Base-by-base conservation (phyloP, 441 rosid species). In the Erodium trifolium region DNA sequence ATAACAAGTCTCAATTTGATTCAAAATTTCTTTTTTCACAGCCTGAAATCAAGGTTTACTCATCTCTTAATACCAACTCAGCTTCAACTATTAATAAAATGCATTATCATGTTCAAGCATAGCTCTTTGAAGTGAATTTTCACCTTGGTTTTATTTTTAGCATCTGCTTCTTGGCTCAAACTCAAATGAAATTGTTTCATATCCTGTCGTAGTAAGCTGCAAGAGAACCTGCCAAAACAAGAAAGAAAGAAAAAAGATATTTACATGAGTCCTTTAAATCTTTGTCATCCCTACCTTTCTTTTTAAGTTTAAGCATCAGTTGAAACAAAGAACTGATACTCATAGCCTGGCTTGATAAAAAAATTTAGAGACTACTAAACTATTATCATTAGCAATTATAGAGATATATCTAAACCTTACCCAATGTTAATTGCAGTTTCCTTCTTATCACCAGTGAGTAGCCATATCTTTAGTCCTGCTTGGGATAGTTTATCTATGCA, bases 391-490 rank as follows among this genome's bases (percentile, higher is more conserved):
- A 59, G 63, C 63, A 17, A 18, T 18, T 59, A 59, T 23, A 8
- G 12, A 59, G 12, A 59, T 17, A 60, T 17, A 23, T 4, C 8
- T 9, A 12, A 60, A 68, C 67, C 68, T 29, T 82, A 92, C 99
- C 99, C 99, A 65, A 94, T 92, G 76, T 94, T 94, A 72, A 94
- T 92, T 37, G 99, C 99, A 5, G 99, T 94, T 84, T 94, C 99
- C 98, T 90, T 92, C 82, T 94, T 94, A 77, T 94, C 99, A 66
- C 99, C 99, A 17, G 98, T 94, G 79, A 94, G 81, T 74, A 94
- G 92, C 99, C 99, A 94, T 68, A 94, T 74, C 71, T 94, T 94
- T 62, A 92, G 89, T 74, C 99, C 98, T 49, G 99, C 98, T 85
- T 83, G 97, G 13, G 99, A 97, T 67, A 94, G 98, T 74, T 94